Evolutionary conservation across 495 filamentous ascomycete genomes (phyloP).

Genomic region (Daldinia decipiens): DNA sequence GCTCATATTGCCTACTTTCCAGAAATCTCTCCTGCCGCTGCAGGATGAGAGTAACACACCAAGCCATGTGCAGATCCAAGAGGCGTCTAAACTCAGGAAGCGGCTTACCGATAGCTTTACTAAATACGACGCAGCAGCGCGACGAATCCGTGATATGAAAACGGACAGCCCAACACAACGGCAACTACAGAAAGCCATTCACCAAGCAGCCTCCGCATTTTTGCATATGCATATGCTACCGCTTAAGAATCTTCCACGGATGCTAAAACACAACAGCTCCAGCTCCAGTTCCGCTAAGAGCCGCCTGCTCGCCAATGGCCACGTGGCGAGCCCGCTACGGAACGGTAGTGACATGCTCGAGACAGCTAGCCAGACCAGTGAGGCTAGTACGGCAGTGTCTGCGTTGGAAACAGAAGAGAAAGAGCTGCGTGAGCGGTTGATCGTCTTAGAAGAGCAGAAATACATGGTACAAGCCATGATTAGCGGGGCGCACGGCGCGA

Average conservation of each 20-base stretch:
- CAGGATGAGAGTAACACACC: constrained; percentile 65
- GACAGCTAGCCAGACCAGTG: constrained; percentile 67
- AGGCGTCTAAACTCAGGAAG: constrained; percentile 91
- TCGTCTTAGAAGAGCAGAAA: constrained; percentile 93
- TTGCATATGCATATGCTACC: constrained; percentile 93
- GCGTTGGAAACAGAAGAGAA: constrained; percentile 88
- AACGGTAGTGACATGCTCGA: constrained; percentile 62
- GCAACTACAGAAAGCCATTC: constrained; percentile 83
- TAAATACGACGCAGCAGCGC: constrained; percentile 88
- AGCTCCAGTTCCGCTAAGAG: constrained; percentile 51
- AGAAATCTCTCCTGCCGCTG: constrained; percentile 73
- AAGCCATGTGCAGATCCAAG: constrained; percentile 76
- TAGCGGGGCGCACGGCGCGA: constrained; percentile 76
- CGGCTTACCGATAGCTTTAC: constrained; percentile 89
- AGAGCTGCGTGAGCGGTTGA: constrained; percentile 80
- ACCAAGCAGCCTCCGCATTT: constrained; percentile 84
- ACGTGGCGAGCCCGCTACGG: constrained; percentile 53
- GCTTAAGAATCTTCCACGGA: constrained; percentile 82
- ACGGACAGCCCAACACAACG: constrained; percentile 75
- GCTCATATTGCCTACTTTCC: constrained; percentile 85
- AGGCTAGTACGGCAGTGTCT: constrained; percentile 71
- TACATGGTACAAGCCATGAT: constrained; percentile 94
- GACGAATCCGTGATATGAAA: constrained; percentile 82
- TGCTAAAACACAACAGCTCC: constrained; percentile 76
- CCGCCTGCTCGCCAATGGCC: constrained; percentile 51